These are phyloP conservation scores for Phytopythium helicoides DNA, from an alignment of 352 stramenopile species.

Conservation along the genomic window DNA sequence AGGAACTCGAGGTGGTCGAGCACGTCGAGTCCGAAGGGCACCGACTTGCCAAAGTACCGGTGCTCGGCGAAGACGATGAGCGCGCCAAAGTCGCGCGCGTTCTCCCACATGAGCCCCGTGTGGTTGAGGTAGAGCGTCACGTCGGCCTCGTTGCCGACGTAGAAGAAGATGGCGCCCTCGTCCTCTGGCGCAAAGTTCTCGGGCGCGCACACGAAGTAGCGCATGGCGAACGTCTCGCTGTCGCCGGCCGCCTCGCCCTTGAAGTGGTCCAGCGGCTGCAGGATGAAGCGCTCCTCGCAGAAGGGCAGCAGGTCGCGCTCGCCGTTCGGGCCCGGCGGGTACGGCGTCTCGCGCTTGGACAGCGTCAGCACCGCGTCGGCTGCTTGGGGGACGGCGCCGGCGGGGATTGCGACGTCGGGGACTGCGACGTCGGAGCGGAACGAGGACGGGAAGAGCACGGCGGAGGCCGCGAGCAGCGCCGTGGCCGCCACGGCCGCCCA, in stretches of 20 bases:
- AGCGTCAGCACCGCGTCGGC: not conserved
- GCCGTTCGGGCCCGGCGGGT: conserved; percentile 17
- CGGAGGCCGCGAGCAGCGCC: conserved; percentile 6
- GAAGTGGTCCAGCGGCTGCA: conserved; percentile 55
- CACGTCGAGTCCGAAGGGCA: conserved; percentile 48
- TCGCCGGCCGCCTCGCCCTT: conserved; percentile 14
- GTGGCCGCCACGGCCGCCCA: conserved; percentile 20
- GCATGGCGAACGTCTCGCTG: conserved; percentile 37
- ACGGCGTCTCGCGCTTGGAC: conserved; percentile 9
- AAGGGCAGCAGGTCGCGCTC: conserved; percentile 34
- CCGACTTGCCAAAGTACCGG: conserved; percentile 76
- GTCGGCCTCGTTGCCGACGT: too few species aligned
- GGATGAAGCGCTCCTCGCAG: conserved; percentile 44
- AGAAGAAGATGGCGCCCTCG: conserved; percentile 58
- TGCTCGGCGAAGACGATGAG: conserved; percentile 77
- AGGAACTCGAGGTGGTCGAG: conserved; percentile 70
- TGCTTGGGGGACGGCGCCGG: not conserved
- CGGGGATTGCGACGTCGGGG: too few species aligned
- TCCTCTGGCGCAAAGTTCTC: conserved; percentile 31
- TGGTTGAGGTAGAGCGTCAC: too few species aligned
- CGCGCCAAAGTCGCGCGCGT: conserved; percentile 51
- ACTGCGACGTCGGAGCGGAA: conserved; percentile 4
- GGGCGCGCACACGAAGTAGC: conserved; percentile 69
- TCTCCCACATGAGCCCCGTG: too few species aligned
- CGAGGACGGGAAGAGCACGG: not conserved